Evolutionary conservation across 768 basidiomycete genomes (phyloP), one percentile per base, ranked within the genome.

Genomic region (Sarcodon sp.): DNA sequence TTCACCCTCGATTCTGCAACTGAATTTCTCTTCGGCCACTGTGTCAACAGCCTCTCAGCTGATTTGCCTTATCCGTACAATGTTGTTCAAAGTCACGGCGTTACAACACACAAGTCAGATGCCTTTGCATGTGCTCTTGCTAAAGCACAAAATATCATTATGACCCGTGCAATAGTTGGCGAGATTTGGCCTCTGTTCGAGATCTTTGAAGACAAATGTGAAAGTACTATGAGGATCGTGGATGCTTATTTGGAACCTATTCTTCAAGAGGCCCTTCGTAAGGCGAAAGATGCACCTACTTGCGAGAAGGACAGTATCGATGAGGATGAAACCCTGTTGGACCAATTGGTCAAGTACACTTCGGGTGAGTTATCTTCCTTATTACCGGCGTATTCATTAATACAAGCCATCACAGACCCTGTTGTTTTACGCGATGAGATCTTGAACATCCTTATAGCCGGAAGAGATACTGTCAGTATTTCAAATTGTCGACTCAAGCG

Each of bases 1-100:
- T 81, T 79, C 59, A 80, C 79, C 0, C 62, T 80, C 44, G 79
- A 80, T 57, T 71, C 74, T 0, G 77, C 76, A 1, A 70, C 77
- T 0, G 72, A 76, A 38, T 81, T 79, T 53, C 68, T 80, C 34
- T 78, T 79, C 51, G 71, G 69, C 31, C 60, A 70, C 33, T 63
- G 71, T 43, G 69, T 78, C 13, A 57, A 58, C 38, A 73, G 73
- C 4, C 70, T 78, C 18, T 63, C 64, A 4, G 72, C 66, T 0
- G 68, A 66, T 5, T 62, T 79, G 0, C 68, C 75, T 1, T 75
- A 77, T 52, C 76, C 78, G 1, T 47, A 55, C 43, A 61, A 47
- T 47, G 57, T 65, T 7, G 7, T 57, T 27, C 53, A 54, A 16
- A 54, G 50, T 36, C 53, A 53, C 35, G n/a, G 35, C 33, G 55